Evolutionary conservation across 441 rosid genomes (phyloP).

Genomic region (Capsella rubella): DNA sequence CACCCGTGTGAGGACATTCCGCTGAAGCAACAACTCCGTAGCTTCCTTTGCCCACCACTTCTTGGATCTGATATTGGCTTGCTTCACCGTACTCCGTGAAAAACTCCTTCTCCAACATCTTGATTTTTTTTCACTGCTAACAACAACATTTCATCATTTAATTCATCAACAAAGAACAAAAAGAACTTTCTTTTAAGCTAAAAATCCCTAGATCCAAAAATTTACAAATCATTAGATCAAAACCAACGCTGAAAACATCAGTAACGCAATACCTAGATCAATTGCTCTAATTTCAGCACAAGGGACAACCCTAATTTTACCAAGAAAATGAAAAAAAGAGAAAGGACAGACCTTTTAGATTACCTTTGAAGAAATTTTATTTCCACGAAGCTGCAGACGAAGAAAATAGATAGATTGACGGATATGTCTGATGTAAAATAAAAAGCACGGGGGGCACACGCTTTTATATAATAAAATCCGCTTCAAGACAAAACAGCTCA

Average conservation of each 20-base stretch:
- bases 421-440: conserved; percentile 24
- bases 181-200: background rate
- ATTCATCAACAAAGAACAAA: background rate
- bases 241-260: conserved; percentile 23
- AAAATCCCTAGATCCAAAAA: conserved; percentile 20
- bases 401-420: background rate
- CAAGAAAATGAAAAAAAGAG: background rate
- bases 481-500: conserved; percentile 38
- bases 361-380: conserved; percentile 4
- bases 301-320: conserved; percentile 34
- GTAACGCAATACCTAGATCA: conserved; percentile 11
- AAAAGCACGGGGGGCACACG: conserved; percentile 31
- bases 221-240: background rate
- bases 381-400: conserved; percentile 34
- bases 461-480: conserved; percentile 31
- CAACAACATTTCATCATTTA: conserved; percentile 14
- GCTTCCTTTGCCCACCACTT: conserved; percentile 97
- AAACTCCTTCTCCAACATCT: conserved; percentile 82
- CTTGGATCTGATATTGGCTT: conserved; percentile 88
- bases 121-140: background rate
- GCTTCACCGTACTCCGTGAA: conserved; percentile 99
- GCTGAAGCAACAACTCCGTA: conserved; percentile 99
- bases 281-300: conserved; percentile 8
- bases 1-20: conserved; percentile 89
- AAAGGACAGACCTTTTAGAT: conserved; percentile 19